These are phyloP conservation scores for Escovopsis sp. DNA, from an alignment of 2,329 filamentous ascomycete genomes.

Conservation along the genomic window DNA sequence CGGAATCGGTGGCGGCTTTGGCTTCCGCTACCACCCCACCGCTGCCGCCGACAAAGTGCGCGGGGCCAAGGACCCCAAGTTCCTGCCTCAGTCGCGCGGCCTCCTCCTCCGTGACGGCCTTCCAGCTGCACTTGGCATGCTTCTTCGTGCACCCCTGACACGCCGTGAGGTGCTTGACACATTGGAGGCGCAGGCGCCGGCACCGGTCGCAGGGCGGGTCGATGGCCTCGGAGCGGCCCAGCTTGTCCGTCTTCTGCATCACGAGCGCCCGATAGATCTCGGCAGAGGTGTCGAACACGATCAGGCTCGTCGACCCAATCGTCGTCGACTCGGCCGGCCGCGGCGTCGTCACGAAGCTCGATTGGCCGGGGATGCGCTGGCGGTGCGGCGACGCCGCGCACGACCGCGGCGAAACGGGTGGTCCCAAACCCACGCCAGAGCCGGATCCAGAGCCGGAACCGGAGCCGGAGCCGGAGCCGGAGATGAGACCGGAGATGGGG, in stretches of 20 bases:
- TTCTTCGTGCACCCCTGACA: conserved; percentile 83
- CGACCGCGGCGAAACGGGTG: conserved; percentile 14
- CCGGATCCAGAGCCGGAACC: conserved; percentile 3
- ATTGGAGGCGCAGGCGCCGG: conserved; percentile 63
- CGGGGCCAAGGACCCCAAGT: conserved; percentile 8
- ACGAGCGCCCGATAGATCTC: conserved; percentile 38
- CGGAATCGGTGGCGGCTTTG: neutral
- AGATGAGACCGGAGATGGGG: too few species aligned
- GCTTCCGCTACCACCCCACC: too few species aligned
- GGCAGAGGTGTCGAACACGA: conserved; percentile 11
- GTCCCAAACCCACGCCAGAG: too few species aligned
- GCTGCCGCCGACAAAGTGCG: neutral
- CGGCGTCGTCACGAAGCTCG: conserved; percentile 2
- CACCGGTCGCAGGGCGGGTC: conserved; percentile 76
- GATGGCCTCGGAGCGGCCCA: conserved; percentile 59
- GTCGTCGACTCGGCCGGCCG: neutral
- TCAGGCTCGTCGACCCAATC: neutral
- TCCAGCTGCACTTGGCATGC: conserved; percentile 80
- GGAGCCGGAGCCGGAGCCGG: conserved; percentile 5
- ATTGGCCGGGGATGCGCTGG: conserved; percentile 6
- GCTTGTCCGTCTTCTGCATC: conserved; percentile 58
- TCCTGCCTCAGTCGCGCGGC: conserved; percentile 17
- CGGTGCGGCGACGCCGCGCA: conserved; percentile 8
- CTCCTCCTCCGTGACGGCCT: conserved; percentile 62
- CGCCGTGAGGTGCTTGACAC: conserved; percentile 71